Base-by-base conservation (phyloP, 75 land plant genomes). In the Adiantum capillusveneris region DNA sequence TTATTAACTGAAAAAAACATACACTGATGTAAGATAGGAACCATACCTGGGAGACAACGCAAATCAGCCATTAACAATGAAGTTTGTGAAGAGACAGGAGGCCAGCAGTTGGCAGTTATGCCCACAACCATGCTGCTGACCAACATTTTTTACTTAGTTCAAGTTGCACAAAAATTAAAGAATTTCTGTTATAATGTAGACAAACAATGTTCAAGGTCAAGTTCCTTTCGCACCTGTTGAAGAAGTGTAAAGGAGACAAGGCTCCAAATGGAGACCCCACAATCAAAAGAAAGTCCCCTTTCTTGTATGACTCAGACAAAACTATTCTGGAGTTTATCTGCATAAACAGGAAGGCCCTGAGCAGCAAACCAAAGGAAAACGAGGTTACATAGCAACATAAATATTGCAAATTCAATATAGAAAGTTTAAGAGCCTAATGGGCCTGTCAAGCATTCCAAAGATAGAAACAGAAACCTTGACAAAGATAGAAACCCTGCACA, bases 231-330 rank as follows among this genome's bases (percentile, higher is more conserved):
- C 34, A 88, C 97, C 94, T 88, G 62, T 92, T 92, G 54, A 82
- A 74, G 58, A 92, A 92, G 53, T 92, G 97, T 46, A 80, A 31
- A 28, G 97, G 97, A 27, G 97, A 87, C 29, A 92, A 71, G 12
- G 80, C 72, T 17, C 94, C 97, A 74, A 92, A 92, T 34, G 97
- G 97, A 62, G 97, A 92, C 45, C 97, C 97, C 67, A 85, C 73
- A 14, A 78, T 84, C 25, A 88, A 68, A 56, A 92, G 57, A 69
- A 75, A 48, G 60, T 85, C 86, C 14, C 97, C 97, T 67, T 67
- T 74, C 48, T 76, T 77, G 42, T 50, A 45, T 27, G 73, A 52
- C 13, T 69, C 64, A 31, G 88, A 73, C 45, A 75, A 50, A 17
- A 16, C 50, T 20, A 58, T 41, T 39, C 60, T 57, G 53, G 58